Evolutionary conservation across 2,329 filamentous ascomycete genomes (phyloP).

Genomic region (Diaporthe helianthi): DNA sequence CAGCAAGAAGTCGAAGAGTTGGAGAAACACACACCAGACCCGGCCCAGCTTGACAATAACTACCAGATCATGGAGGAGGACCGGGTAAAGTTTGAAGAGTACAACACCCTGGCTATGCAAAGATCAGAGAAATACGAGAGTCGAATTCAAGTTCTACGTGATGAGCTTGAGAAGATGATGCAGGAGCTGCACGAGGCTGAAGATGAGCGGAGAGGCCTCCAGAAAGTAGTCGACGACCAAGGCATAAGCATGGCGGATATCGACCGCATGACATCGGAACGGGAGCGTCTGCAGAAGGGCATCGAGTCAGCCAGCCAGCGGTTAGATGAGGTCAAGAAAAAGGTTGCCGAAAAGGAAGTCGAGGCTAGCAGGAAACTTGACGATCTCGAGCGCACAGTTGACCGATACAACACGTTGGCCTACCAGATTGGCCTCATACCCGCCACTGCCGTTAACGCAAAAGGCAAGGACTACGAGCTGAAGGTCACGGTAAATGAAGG

Average conservation of each 20-base stretch:
- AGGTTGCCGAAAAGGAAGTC: conserved; percentile 83
- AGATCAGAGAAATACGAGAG: conserved; percentile 89
- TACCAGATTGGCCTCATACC: conserved; percentile 95
- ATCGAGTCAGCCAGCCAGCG: conserved; percentile 78
- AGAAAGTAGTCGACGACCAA: conserved; percentile 87
- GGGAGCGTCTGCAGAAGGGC: conserved; percentile 88
- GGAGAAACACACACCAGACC: conserved; percentile 84
- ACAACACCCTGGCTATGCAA: conserved; percentile 83
- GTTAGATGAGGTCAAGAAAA: conserved; percentile 84
- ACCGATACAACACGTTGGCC: conserved; percentile 90
- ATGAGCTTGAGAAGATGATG: conserved; percentile 82
- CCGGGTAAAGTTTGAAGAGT: conserved; percentile 92
- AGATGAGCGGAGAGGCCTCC: conserved; percentile 78
- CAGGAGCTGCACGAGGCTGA: conserved; percentile 81
- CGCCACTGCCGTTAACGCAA: conserved; percentile 81
- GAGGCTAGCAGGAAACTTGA: conserved; percentile 87
- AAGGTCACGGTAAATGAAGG: conserved; percentile 80
- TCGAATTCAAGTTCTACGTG: conserved; percentile 81
- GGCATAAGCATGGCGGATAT: conserved; percentile 98
- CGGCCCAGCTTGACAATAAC: conserved; percentile 85
- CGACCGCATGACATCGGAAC: conserved; percentile 96
- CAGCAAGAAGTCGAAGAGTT: conserved; percentile 88
- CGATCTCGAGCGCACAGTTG: conserved; percentile 87
- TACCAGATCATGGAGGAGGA: conserved; percentile 93
- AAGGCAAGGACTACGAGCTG: conserved; percentile 85